Evolutionary conservation across 306 rosid genomes (phyloP), one percentile per base, ranked within the genome.

Genomic region (Rosa persica): DNA sequence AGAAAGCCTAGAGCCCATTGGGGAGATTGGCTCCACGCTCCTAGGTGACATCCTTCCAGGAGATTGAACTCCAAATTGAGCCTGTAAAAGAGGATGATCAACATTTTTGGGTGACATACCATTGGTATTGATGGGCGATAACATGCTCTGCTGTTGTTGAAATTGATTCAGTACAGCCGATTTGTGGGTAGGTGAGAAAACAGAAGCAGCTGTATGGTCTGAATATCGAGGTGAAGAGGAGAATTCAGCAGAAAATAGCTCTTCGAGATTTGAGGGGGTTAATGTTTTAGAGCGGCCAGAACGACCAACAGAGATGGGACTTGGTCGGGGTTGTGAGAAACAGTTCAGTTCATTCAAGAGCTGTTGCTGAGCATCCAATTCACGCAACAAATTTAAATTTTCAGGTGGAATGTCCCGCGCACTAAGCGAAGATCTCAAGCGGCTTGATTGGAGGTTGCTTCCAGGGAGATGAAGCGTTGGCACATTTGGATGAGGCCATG

Each of bases 1-100:
- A 1, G 93, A 78, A 42, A 84, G 61, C 36, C 95, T 89, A 49
- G 93, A 70, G 12, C 89, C 80, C 95, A 87, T 87, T 4, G 98
- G 98, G 69, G 98, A 91, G 20, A 88, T 88, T 6, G 92, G 89
- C 72, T 93, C 98, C 76, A 89, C 30, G 64, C 87, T 89, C 81
- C 97, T 86, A 0, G 98, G 97, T 1, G 98, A 91, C 97, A 93
- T 91, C 82, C 98, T 87, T 65, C 98, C 98, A 12, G 98, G 92
- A 39, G 98, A 90, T 68, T 88, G 85, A 36, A 88, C 85, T 48
- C 93, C 89, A 77, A 83, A 93, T 9, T 94, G 79, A 65, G 90
- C 86, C 79, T 88, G 97, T 23, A 89, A 67, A 3, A 88, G 81
- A 78, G 85, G 87, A 79, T 91, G 95, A 46, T 93, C 97, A 6